Base-by-base conservation (phyloP, 140 eudicot species). In the Eryngium alpinum region DNA sequence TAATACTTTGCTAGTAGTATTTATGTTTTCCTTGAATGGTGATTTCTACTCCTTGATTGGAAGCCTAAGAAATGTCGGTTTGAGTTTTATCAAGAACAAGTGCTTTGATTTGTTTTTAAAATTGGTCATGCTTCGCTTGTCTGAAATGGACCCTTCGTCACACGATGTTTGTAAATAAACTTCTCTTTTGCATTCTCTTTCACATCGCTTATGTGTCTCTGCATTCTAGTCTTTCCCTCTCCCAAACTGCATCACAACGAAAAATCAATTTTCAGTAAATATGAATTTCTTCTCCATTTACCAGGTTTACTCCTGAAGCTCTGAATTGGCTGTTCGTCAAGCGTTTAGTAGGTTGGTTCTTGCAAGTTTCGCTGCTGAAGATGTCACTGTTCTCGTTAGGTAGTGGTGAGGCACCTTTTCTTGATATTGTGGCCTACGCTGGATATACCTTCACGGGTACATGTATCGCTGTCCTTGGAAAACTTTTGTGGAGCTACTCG, bases 301-400 rank as follows among this genome's bases (percentile, higher is more conserved):
- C 62, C 89, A 89, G 92, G 83, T 89, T 89, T 87, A 83, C 87
- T 78, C 92, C 92, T 12, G 92, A 89, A 80, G 88, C 90, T 72
- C 83, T 89, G 9, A 89, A 89, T 49, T 89, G 90, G 90, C 81
- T 87, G 63, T 87, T 89, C 32, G 71, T 84, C 70, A 89, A 87
- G 73, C 90, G 92, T 14, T 76, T 89, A 63, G 83, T 89, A 14
- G 92, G 92, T 43, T 89, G 92, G 92, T 49, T 83, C 76, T 65
- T 89, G 29, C 90, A 89, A 83, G 90, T 89, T 32, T 50, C 90
- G 1, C 86, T 89, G 56, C 83, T 89, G 34, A 89, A 89, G 50
- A 81, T 89, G 89, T 62, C 92, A 31, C 75, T 89, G 72, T 81
- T 89, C 44, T 87, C 92, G 57, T 32, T 87, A 89, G 90, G 92